A percentile compares a stretch with the other conserved stretches of the same genome.
These are phyloP conservation scores for Microdochium trichocladiopsis DNA, from an alignment of 2,329 filamentous ascomycete species.

Conservation along the genomic window DNA sequence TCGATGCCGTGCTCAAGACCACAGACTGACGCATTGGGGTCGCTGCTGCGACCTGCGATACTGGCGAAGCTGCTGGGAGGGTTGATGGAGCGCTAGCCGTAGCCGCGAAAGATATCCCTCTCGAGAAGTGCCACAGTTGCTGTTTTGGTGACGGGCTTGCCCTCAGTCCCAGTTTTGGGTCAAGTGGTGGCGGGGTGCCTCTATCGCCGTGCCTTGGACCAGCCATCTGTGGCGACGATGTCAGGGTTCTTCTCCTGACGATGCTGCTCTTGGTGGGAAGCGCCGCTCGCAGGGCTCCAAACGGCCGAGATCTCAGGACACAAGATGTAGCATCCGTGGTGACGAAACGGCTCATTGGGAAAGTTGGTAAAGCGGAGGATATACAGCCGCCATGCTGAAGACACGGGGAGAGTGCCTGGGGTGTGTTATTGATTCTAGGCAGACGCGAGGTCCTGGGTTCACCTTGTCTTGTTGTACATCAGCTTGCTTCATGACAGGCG, in stretches of 20 bases:
- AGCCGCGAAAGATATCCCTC: slow-evolving; percentile 23
- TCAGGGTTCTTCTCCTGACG: not conserved
- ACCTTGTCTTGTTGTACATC: not conserved
- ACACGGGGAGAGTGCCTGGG: not conserved
- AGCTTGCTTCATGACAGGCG: not conserved
- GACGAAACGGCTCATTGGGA: slow-evolving; percentile 16
- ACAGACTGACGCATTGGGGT: not conserved
- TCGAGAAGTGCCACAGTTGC: slow-evolving; percentile 23
- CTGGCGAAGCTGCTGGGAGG: not conserved
- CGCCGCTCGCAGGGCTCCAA: slow-evolving; percentile 10
- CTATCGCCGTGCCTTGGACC: not conserved
- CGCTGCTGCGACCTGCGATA: not conserved
- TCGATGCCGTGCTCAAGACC: not conserved
- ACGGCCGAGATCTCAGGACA: slow-evolving; percentile 17
- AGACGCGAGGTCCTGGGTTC: not conserved
- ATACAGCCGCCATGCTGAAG: not conserved
- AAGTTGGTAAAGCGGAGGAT: slow-evolving; percentile 2
- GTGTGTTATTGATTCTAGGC: not conserved
- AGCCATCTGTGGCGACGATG: not conserved
- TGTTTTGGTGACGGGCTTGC: slow-evolving; percentile 10
- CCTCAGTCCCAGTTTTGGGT: slow-evolving; percentile 6
- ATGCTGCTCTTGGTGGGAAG: slow-evolving; percentile 5
- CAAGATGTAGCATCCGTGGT: slow-evolving; percentile 16
- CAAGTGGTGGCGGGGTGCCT: not conserved
- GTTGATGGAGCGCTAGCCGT: slow-evolving; percentile 6